Evolutionary conservation across 805 yeast species (phyloP), one percentile per base, ranked within the genome.

Genomic region (Barnettozyma botsteinii): DNA sequence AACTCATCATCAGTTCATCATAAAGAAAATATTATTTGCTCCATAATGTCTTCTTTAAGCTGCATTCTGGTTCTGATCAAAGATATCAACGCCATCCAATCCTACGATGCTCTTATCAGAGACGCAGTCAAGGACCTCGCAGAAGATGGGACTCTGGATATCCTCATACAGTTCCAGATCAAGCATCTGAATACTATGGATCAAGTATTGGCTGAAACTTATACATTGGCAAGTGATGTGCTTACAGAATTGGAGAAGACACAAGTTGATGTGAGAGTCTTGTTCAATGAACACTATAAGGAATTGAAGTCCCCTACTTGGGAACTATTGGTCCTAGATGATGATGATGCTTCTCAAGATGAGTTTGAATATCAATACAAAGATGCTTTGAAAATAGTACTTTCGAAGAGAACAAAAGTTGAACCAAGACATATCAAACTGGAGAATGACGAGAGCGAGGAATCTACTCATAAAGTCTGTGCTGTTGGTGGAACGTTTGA

Each of bases 401-500:
- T 37, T 8, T 43, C 51, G 1, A 45, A 47, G 14, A 35, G 37
- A 31, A 40, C 46, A 31, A 14, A 44, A 0, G 3, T 13, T 7
- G 28, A 27, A 3, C 31, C 41, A 8, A 35, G 25, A 4, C 15
- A 6, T 7, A 19, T 42, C 2, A 41, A 38, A 10, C n/a, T 40
- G 15, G 53, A 47, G 9, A 11, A 33, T 1, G 59, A 50, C 33
- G 49, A 41, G 2, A 47, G 50, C 17, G 55, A 50, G 14, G 52
- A 51, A 18, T 51, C 56, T 9, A 39, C 47, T 4, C 68, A 62
- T 43, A 42, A 48, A 14, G 67, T 69, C 5, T 52, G 60, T 21
- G 91, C 96, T 0, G 79, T 91, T 2, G 98, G 98, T 1, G 99
- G 99, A 0, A 93, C 98, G 0, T 93, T 93, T 64, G 99, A 93